Base-by-base conservation (phyloP, 2,329 filamentous ascomycete species). In the Penicillium verrucosum region DNA sequence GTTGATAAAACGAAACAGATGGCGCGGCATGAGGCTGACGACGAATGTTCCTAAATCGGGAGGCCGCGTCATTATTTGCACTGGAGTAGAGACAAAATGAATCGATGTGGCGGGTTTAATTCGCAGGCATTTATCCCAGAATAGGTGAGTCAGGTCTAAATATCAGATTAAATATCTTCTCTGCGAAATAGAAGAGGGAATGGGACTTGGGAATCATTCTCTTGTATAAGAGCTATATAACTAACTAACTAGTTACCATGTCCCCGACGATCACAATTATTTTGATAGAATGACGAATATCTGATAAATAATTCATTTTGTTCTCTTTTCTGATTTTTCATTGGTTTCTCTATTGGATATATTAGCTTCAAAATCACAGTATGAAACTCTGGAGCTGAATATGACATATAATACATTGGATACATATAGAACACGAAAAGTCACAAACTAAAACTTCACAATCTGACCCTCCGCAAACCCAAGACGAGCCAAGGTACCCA, bases 381-480 rank as follows among this genome's bases (percentile, higher is more conserved):
- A 41, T 16, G 12, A 7, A 7, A 5, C 10, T 5, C 23, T 10
- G 14, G 34, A 2, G 11, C 30, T 32, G 30, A 32, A 32, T 12
- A 50, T 41, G 14, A 14, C 25, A 1, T 21, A 36, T 37, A n/a
- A 30, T 45, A 46, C 41, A 45, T 12, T 18, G 9, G 5, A 36
- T 38, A 48, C 8, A 45, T 12, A 29, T 12, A 29, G 5, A 14
- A 45, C 11, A 34, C 5, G 14, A 21, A 45, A 1, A 42, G 3
- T 9, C 5, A 25, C 11, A 3, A 11, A 18, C 54, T 61, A 86
- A 61, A 88, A 88, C 58, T 77, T 82, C 65, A 85, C 75, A 21
- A 88, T 79, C 67, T 86, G 80, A 12, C 80, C 77, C 66, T 82
- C 83, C 12, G 63, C 68, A 65, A 84, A 86, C 0, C 86, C 86